A percentile compares a stretch with the other conserved stretches of the same genome.
phyloP scores from a whole-genome alignment of 108 stramenopile genomes.

The Cyclostephanos invisitatus region DNA sequence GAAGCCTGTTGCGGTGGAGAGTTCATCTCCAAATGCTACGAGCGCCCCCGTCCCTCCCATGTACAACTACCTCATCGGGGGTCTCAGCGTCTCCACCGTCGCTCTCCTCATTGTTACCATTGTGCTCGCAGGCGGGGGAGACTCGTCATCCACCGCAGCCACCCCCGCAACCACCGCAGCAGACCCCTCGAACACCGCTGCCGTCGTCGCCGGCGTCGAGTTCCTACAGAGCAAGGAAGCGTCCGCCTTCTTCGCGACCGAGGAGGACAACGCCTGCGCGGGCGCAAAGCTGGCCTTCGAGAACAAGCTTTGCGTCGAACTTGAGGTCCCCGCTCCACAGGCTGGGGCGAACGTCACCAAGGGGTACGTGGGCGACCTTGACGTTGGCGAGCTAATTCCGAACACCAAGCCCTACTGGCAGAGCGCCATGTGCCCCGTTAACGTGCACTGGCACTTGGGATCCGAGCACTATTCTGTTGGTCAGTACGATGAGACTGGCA shows the following conservation, averaged over 20 bases:
- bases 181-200: neutral
- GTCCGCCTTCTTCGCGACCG: conserved; percentile 17
- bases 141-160: neutral
- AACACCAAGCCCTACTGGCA: conserved; percentile 49
- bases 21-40: neutral
- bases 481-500: conserved; percentile 62
- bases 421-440: conserved; percentile 61
- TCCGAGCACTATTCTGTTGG: conserved; percentile 70
- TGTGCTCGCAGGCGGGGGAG: conserved; percentile 12
- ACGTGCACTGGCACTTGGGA: conserved; percentile 79
- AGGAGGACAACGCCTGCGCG: conserved; percentile 14
- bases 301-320: conserved; percentile 29
- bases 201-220: neutral
- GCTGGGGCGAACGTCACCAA: conserved; percentile 59
- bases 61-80: conserved; percentile 13
- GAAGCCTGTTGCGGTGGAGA: neutral
- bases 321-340: conserved; percentile 32
- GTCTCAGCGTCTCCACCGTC: conserved; percentile 17
- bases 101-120: conserved; percentile 25
- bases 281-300: conserved; percentile 22
- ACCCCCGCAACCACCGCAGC: no score
- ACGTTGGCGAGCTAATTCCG: conserved; percentile 37
- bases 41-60: neutral
- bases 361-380: conserved; percentile 39
- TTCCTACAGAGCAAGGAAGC: conserved; percentile 3